Evolutionary conservation across 2,329 filamentous ascomycete genomes (phyloP).

Genomic region (Aspergillus novofumigatus): DNA sequence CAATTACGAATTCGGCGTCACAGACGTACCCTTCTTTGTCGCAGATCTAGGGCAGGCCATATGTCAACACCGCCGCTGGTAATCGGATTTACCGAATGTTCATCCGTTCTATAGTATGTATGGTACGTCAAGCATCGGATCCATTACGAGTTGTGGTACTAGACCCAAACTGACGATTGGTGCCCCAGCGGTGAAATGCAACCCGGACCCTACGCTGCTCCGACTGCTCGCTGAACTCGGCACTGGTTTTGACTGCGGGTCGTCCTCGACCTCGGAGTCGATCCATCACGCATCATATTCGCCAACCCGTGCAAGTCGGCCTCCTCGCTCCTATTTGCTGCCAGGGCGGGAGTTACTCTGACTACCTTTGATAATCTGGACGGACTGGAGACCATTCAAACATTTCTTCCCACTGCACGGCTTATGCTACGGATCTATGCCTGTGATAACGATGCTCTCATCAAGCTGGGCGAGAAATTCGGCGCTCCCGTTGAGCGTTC

Average conservation of each 20-base stretch:
- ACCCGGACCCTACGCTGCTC: slow-evolving; percentile 23
- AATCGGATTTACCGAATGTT: slow-evolving; percentile 10
- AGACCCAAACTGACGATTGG: neutral
- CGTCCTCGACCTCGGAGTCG: slow-evolving; percentile 21
- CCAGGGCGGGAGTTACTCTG: slow-evolving; percentile 10
- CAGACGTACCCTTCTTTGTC: slow-evolving; percentile 17
- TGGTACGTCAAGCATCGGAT: neutral
- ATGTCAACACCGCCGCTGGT: slow-evolving; percentile 18
- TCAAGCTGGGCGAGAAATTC: slow-evolving; percentile 6
- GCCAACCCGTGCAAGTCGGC: slow-evolving; percentile 26
- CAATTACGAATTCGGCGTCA: neutral
- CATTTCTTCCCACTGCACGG: slow-evolving; percentile 16
- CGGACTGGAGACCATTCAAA: slow-evolving; percentile 22
- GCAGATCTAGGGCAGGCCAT: slow-evolving; percentile 13
- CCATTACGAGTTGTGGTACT: neutral
- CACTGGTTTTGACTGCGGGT: slow-evolving; percentile 23
- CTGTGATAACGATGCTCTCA: slow-evolving; percentile 2
- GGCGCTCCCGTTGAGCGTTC: neutral
- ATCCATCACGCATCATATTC: slow-evolving; percentile 24
- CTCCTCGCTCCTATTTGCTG: slow-evolving; percentile 17
- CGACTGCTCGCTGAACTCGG: slow-evolving; percentile 20
- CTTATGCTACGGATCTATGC: slow-evolving; percentile 18
- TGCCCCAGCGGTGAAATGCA: slow-evolving; percentile 26
- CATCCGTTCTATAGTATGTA: slow-evolving; percentile 20
- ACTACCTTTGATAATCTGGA: slow-evolving; percentile 28